Conservation (phyloP, 352 stramenopile genomes). For the Phytophthora tubulina region DNA sequence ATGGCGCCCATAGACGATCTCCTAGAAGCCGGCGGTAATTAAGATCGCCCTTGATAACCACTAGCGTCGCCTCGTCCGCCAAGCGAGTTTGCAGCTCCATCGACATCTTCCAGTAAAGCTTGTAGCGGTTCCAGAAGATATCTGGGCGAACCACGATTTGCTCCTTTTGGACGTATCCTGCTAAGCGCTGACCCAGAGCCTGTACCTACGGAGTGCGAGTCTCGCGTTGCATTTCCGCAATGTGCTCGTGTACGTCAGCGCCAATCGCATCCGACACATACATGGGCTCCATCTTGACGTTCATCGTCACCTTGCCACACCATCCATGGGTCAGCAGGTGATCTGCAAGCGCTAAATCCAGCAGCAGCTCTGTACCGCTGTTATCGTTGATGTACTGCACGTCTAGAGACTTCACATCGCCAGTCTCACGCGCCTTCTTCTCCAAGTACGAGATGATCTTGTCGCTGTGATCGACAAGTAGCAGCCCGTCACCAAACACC, state of each 20-base stretch:
- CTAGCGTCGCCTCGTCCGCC: conserved; percentile 66
- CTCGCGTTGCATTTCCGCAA: conserved; percentile 53
- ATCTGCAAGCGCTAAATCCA: conserved; percentile 74
- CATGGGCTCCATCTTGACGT: conserved; percentile 80
- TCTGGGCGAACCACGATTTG: conserved; percentile 45
- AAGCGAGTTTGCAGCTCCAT: conserved; percentile 46
- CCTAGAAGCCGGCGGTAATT: conserved; percentile 97
- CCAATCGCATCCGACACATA: conserved; percentile 85
- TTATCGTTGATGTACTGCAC: conserved; percentile 86
- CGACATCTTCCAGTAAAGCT: conserved; percentile 74
- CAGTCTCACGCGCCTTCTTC: conserved; percentile 21
- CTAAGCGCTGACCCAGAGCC: conserved; percentile 52
- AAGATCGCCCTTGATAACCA: conserved; percentile 97
- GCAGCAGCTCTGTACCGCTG: conserved; percentile 74
- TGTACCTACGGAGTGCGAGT: conserved; percentile 50
- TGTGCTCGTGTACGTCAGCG: conserved; percentile 67
- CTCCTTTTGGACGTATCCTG: conserved; percentile 37
- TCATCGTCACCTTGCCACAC: conserved; percentile 67
- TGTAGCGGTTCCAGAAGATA: conserved; percentile 77
- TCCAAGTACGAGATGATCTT: conserved; percentile 60
- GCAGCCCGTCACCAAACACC: conserved; percentile 60
- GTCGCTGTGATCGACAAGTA: conserved; percentile 68
- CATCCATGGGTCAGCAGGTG: conserved; percentile 63
- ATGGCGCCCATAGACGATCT: conserved; percentile 92
- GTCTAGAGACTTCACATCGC: conserved; percentile 16